Evolutionary conservation across 108 stramenopile species (phyloP).

Genomic region (Nitzschia sp.): DNA sequence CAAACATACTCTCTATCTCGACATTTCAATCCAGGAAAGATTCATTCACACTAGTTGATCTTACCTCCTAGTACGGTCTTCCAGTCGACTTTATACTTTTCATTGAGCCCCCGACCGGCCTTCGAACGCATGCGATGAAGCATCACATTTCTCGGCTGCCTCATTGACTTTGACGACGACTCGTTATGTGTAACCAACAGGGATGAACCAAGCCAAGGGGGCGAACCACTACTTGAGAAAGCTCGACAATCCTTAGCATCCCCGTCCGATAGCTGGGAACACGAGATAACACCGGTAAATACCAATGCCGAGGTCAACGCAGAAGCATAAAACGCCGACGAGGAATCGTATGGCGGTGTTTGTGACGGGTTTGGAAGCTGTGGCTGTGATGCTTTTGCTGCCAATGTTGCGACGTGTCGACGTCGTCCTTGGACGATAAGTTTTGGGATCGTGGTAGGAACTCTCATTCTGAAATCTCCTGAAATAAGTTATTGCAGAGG

Average conservation of each 20-base stretch:
- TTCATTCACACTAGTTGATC: neutral
- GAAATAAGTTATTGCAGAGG: too few relatives aligned
- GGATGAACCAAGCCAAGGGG: too few relatives aligned
- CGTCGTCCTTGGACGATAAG: neutral
- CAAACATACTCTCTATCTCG: too few relatives aligned
- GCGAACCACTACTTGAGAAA: too few relatives aligned
- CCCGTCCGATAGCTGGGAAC: too few relatives aligned
- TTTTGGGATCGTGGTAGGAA: neutral
- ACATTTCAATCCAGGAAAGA: too few relatives aligned
- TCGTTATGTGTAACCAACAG: too few relatives aligned
- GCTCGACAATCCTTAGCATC: too few relatives aligned
- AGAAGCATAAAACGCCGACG: neutral
- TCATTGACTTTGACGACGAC: neutral
- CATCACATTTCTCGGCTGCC: conserved; percentile 52
- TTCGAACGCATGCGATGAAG: conserved; percentile 42
- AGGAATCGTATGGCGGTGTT: neutral
- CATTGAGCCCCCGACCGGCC: conserved; percentile 37
- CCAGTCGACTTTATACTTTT: conserved; percentile 82
- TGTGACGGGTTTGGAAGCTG: neutral
- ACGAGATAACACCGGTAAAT: too few relatives aligned
- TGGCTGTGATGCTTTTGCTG: neutral
- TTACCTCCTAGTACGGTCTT: conserved; percentile 58
- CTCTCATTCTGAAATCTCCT: neutral
- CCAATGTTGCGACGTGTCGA: neutral
- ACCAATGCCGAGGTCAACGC: neutral